These are phyloP conservation scores for Lentinula sp. DNA, from an alignment of 768 basidiomycete genomes.

Conservation along the genomic window DNA sequence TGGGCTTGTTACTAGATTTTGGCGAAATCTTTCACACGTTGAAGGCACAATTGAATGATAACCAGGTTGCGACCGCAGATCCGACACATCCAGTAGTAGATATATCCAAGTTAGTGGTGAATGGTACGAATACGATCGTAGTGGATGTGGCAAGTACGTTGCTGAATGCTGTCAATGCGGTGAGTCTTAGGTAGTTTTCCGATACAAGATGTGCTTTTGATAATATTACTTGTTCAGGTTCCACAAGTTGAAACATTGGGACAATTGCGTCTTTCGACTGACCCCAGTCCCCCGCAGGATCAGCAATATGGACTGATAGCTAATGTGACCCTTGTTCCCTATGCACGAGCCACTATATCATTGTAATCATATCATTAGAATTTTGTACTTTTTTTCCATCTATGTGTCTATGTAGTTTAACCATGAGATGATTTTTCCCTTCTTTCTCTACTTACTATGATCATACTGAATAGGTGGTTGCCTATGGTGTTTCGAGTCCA, in stretches of 20 bases:
- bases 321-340: too few species aligned
- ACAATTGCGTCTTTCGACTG: too few species aligned
- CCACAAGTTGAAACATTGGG: not conserved
- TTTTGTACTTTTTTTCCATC: too few species aligned
- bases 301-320: too few species aligned
- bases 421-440: too few species aligned
- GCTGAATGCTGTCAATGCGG: slow-evolving; percentile 11
- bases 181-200: not conserved
- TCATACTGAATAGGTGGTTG: too few species aligned
- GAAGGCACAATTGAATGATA: slow-evolving; percentile 11
- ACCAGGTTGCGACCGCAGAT: slow-evolving; percentile 10
- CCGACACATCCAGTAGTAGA: slow-evolving; percentile 9
- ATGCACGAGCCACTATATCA: too few species aligned
- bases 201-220: not conserved
- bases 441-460: too few species aligned
- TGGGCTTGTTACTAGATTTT: slow-evolving; percentile 9
- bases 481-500: too few species aligned
- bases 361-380: too few species aligned
- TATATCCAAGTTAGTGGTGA: slow-evolving; percentile 6
- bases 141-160: slow-evolving; percentile 12
- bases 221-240: not conserved
- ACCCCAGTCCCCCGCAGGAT: too few species aligned
- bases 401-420: too few species aligned
- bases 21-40: slow-evolving; percentile 11
- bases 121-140: slow-evolving; percentile 8